These are phyloP conservation scores for Taxillus chinensis DNA, from an alignment of 164 flowering plant species.

Conservation along the genomic window DNA sequence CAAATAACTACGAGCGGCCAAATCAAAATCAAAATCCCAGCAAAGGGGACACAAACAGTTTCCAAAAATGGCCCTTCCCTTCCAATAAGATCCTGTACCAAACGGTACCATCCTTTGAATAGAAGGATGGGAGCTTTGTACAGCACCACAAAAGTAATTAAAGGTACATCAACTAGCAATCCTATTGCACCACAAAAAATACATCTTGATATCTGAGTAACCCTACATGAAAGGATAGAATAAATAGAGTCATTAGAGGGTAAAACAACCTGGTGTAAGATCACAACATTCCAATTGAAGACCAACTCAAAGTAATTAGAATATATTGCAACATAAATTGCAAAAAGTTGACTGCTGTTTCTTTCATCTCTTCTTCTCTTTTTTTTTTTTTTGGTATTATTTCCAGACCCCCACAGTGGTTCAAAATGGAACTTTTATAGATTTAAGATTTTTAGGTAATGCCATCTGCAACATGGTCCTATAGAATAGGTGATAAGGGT, in stretches of 20 bases:
- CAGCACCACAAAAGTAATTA: constrained; percentile 19
- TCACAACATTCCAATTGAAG: too few relatives aligned
- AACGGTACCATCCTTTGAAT: constrained; percentile 29
- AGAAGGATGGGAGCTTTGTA: constrained; percentile 30
- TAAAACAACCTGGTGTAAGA: not conserved
- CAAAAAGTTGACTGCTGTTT: too few relatives aligned
- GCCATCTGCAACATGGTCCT: too few relatives aligned
- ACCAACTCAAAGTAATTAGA: too few relatives aligned
- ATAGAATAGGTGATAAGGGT: too few relatives aligned
- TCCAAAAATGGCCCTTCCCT: constrained; percentile 34
- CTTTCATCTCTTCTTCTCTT: too few relatives aligned
- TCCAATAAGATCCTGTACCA: constrained; percentile 30
- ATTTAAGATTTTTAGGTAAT: too few relatives aligned
- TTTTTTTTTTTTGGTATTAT: too few relatives aligned
- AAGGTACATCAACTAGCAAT: constrained; percentile 23
- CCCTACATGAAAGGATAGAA: constrained; percentile 13
- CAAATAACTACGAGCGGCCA: constrained; percentile 29
- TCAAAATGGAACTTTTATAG: too few relatives aligned
- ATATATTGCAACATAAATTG: too few relatives aligned
- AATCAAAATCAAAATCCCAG: constrained; percentile 26
- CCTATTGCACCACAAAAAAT: constrained; percentile 22
- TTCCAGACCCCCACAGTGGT: too few relatives aligned
- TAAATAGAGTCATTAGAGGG: not conserved
- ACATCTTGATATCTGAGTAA: constrained; percentile 30
- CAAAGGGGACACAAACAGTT: constrained; percentile 34